These are phyloP conservation scores for Diaporthe nobilis DNA, from an alignment of 2,329 filamentous ascomycete species.

Conservation along the genomic window DNA sequence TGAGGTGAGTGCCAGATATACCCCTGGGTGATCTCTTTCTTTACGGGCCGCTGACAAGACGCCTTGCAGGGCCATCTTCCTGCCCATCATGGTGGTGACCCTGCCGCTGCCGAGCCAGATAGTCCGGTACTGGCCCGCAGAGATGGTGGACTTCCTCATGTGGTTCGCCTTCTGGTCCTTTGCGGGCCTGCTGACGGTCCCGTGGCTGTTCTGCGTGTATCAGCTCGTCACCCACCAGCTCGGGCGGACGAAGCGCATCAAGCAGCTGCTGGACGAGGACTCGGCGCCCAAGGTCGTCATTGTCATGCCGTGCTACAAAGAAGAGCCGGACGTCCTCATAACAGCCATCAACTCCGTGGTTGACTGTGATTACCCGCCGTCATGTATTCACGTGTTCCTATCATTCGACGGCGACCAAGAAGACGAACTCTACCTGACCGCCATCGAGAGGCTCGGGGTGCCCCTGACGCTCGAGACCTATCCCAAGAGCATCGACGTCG, in stretches of 20 bases:
- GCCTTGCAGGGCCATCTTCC: conserved; percentile 78
- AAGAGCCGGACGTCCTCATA: conserved; percentile 86
- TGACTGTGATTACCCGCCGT: conserved; percentile 91
- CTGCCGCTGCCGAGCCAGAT: conserved; percentile 84
- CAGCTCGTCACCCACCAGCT: conserved; percentile 90
- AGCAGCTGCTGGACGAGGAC: conserved; percentile 84
- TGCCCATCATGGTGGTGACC: conserved; percentile 95
- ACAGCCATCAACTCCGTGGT: conserved; percentile 93
- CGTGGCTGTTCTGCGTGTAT: conserved; percentile 94
- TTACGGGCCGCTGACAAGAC: conserved; percentile 9
- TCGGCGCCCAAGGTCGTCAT: conserved; percentile 95
- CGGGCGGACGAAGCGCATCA: conserved; percentile 85
- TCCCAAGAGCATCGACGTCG: conserved; percentile 91
- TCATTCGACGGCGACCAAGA: conserved; percentile 94
- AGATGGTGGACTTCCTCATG: conserved; percentile 81
- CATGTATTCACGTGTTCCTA: conserved; percentile 94
- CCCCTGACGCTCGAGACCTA: conserved; percentile 82
- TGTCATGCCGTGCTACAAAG: conserved; percentile 97
- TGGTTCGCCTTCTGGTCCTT: conserved; percentile 98
- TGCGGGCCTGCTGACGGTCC: conserved; percentile 84
- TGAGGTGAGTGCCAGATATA: conserved; percentile 71
- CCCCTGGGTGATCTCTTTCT: not conserved
- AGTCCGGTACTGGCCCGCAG: conserved; percentile 77
- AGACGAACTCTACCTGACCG: conserved; percentile 89
- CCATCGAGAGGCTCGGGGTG: conserved; percentile 87